Conservation (phyloP, 352 stramenopile genomes). For the Globisporangium paroecandrum region DNA sequence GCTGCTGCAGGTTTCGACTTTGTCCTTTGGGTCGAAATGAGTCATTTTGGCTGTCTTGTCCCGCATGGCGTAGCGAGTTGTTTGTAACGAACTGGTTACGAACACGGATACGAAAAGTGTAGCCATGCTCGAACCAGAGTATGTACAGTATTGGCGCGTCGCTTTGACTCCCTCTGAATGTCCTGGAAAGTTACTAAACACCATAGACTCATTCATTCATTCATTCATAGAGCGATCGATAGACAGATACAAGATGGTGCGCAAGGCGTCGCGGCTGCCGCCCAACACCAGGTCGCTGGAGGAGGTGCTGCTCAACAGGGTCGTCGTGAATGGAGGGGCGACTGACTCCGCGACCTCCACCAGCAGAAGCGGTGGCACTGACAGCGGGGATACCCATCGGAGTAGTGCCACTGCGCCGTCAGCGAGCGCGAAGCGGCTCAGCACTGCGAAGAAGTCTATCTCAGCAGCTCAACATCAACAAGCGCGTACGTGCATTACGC, state of each 20-base stretch:
- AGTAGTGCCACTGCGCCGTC: neutral
- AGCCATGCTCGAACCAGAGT: neutral
- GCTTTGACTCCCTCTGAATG: neutral
- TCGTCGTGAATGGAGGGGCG: constrained; percentile 27
- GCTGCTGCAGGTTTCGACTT: neutral
- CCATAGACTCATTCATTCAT: neutral
- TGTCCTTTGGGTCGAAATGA: neutral
- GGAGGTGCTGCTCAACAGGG: constrained; percentile 58
- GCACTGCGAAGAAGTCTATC: neutral
- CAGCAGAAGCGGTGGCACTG: neutral
- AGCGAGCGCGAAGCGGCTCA: neutral
- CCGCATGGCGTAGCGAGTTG: neutral
- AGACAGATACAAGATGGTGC: constrained; percentile 25
- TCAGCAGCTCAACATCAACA: neutral
- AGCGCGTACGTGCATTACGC: neutral
- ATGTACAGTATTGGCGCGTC: neutral
- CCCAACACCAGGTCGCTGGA: constrained; percentile 60
- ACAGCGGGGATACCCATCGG: neutral
- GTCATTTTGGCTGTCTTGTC: constrained; percentile 2
- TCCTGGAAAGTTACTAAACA: too few relatives aligned
- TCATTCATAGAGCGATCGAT: too few relatives aligned
- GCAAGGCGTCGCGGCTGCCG: constrained; percentile 49
- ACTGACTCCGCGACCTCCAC: neutral
- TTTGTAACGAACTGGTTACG: neutral
- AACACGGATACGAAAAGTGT: neutral